These are phyloP conservation scores for Mycena olivaceomarginata DNA, from an alignment of 768 basidiomycete species.

Conservation along the genomic window DNA sequence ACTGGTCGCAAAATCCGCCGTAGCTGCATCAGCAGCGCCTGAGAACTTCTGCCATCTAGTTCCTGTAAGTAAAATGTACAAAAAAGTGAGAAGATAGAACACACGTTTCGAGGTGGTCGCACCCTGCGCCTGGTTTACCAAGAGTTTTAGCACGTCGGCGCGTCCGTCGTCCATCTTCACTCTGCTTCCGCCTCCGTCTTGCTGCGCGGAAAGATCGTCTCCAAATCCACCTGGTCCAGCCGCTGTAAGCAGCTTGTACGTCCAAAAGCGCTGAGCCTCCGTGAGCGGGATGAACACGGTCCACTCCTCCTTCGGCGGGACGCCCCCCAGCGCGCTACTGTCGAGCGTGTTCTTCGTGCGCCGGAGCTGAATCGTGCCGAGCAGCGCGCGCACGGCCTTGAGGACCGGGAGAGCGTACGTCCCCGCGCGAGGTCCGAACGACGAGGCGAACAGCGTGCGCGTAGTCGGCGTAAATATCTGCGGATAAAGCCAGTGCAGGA, in stretches of 20 bases:
- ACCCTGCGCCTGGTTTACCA: constrained; percentile 61
- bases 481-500: constrained; percentile 76
- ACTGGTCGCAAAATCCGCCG: constrained; percentile 84
- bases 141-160: constrained; percentile 60
- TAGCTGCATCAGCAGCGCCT: constrained; percentile 84
- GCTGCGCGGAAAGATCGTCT: constrained; percentile 66
- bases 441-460: constrained; percentile 67
- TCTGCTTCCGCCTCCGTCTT: constrained; percentile 45
- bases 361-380: constrained; percentile 74
- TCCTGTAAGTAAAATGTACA: not conserved
- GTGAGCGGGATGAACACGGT: constrained; percentile 75
- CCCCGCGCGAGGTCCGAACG: constrained; percentile 74
- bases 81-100: constrained; percentile 40
- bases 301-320: constrained; percentile 76
- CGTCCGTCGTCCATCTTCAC: constrained; percentile 56
- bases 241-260: constrained; percentile 72
- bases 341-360: constrained; percentile 73
- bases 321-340: constrained; percentile 47
- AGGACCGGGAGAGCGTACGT: constrained; percentile 71
- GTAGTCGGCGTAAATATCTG: constrained; percentile 69
- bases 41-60: constrained; percentile 74
- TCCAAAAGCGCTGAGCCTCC: constrained; percentile 80
- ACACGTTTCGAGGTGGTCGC: constrained; percentile 52
- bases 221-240: constrained; percentile 68
- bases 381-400: constrained; percentile 66